phyloP scores from a whole-genome alignment of 2,329 filamentous ascomycete species.

The Colletotrichum sp. region DNA sequence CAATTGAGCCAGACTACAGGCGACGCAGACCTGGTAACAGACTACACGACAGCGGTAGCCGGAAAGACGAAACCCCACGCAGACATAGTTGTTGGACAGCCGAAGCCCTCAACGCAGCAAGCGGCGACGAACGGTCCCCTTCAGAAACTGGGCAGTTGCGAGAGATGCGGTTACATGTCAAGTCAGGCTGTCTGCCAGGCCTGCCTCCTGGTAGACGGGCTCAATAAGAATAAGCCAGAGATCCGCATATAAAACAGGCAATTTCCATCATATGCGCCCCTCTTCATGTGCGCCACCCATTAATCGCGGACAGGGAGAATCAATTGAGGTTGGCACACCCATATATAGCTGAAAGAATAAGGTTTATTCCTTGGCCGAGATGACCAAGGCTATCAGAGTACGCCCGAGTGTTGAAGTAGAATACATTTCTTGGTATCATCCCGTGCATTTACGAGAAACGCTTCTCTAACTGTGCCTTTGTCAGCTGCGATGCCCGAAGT shows the following conservation, averaged over 20 bases:
- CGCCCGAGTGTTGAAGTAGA: background rate
- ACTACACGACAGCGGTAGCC: slow-evolving; percentile 52
- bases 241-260: slow-evolving; percentile 53
- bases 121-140: slow-evolving; percentile 32
- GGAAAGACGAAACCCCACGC: background rate
- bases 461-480: slow-evolving; percentile 53
- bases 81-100: background rate
- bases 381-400: background rate
- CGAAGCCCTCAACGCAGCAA: background rate
- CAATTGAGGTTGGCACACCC: background rate
- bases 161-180: slow-evolving; percentile 92
- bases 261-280: background rate
- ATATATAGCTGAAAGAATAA: background rate
- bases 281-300: background rate
- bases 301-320: background rate
- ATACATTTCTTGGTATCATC: background rate
- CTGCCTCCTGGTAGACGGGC: slow-evolving; percentile 83
- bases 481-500: slow-evolving; percentile 13
- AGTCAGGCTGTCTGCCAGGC: slow-evolving; percentile 95
- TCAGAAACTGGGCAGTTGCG: slow-evolving; percentile 82
- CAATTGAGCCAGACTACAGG: slow-evolving; percentile 69
- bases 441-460: slow-evolving; percentile 47
- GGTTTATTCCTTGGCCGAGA: background rate
- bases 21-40: slow-evolving; percentile 67
- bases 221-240: slow-evolving; percentile 80